Evolutionary conservation across 305 asterid genomes (phyloP).

Genomic region (Stenogyne calaminthoides): DNA sequence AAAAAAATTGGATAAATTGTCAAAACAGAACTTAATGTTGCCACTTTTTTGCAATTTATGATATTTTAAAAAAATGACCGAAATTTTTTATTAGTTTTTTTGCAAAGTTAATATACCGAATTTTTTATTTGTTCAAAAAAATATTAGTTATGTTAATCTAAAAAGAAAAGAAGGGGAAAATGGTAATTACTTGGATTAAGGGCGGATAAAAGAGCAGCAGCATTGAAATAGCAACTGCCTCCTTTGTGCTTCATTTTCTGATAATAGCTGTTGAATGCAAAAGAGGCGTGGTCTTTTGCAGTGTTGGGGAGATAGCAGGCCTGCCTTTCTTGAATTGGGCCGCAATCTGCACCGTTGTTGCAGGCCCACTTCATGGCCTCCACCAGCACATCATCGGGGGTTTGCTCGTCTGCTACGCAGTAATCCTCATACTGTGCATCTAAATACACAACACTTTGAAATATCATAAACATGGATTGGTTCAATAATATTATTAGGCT

Average conservation of each 20-base stretch:
- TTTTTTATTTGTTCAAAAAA: too few species aligned
- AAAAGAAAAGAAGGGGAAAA: background rate
- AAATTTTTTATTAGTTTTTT: too few species aligned
- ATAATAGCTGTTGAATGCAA: conserved; percentile 60
- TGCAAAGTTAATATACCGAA: too few species aligned
- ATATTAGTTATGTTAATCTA: too few species aligned
- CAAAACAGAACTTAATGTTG: too few species aligned
- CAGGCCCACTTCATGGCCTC: conserved; percentile 59
- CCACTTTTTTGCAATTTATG: too few species aligned
- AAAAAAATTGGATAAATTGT: too few species aligned
- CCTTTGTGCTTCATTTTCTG: conserved; percentile 52
- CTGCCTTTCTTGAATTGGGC: conserved; percentile 32
- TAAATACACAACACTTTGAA: conserved; percentile 6
- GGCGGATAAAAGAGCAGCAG: conserved; percentile 49
- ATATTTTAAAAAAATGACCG: too few species aligned
- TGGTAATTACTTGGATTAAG: conserved; percentile 46
- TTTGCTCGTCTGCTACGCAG: conserved; percentile 63
- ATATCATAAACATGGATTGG: too few species aligned
- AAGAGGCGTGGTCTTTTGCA: conserved; percentile 47
- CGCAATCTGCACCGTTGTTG: conserved; percentile 50
- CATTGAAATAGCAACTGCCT: conserved; percentile 53
- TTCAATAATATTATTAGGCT: too few species aligned
- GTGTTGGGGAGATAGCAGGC: conserved; percentile 50
- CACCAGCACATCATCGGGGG: conserved; percentile 38
- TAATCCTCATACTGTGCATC: conserved; percentile 56